Evolutionary conservation across 305 asterid species (phyloP).

Genomic region (Nicotiana rustica): DNA sequence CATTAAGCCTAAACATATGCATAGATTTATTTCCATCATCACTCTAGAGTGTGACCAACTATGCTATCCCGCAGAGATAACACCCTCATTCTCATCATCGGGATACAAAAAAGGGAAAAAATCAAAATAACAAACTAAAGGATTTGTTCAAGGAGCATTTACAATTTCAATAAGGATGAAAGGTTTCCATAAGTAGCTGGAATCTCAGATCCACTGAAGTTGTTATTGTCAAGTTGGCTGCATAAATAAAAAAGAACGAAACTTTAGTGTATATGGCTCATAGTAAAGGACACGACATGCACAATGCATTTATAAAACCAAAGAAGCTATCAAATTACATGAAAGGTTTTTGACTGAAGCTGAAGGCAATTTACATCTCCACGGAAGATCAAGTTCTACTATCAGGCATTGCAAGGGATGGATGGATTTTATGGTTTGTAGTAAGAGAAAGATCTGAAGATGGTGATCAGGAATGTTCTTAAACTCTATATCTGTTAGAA

Average conservation of each 20-base stretch:
- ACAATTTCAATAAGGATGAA: slow-evolving; percentile 48
- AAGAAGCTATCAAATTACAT: slow-evolving; percentile 24
- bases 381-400: background rate
- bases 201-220: slow-evolving; percentile 52
- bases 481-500: slow-evolving; percentile 8
- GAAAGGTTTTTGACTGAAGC: slow-evolving; percentile 12
- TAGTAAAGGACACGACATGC: slow-evolving; percentile 9
- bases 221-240: slow-evolving; percentile 64
- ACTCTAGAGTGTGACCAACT: slow-evolving; percentile 18
- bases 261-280: slow-evolving; percentile 19
- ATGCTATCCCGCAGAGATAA: background rate
- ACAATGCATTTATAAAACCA: slow-evolving; percentile 12
- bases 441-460: slow-evolving; percentile 24
- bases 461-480: slow-evolving; percentile 30
- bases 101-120: slow-evolving; percentile 5
- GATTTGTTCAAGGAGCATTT: slow-evolving; percentile 37
- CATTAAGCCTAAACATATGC: slow-evolving; percentile 4
- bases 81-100: slow-evolving; percentile 21
- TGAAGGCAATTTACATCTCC: slow-evolving; percentile 6
- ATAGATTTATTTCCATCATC: slow-evolving; percentile 21
- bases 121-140: slow-evolving; percentile 19
- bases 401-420: slow-evolving; percentile 7
- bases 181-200: slow-evolving; percentile 57
- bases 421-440: background rate
- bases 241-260: slow-evolving; percentile 31